phyloP scores from a whole-genome alignment of 331 rosid species.

The Phaseolus coccineus region DNA sequence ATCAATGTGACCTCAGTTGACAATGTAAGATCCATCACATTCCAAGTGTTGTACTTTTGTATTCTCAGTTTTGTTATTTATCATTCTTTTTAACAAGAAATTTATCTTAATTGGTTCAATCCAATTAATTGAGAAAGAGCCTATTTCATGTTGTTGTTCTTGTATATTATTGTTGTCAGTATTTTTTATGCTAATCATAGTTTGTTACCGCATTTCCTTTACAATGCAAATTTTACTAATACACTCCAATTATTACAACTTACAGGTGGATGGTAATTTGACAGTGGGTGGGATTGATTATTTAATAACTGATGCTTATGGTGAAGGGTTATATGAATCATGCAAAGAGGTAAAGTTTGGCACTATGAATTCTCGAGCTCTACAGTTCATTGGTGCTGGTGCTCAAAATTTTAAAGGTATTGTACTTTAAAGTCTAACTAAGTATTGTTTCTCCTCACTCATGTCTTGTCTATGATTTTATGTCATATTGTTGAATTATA shows the following conservation, averaged over 20 bases:
- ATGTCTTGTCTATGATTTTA: slow-evolving; percentile 20
- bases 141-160: slow-evolving; percentile 21
- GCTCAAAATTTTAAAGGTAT: slow-evolving; percentile 87
- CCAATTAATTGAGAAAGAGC: not conserved
- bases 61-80: slow-evolving; percentile 30
- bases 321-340: slow-evolving; percentile 90
- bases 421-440: slow-evolving; percentile 41
- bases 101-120: slow-evolving; percentile 33
- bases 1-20: slow-evolving; percentile 86
- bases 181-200: slow-evolving; percentile 36
- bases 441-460: slow-evolving; percentile 29
- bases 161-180: slow-evolving; percentile 1
- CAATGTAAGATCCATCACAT: slow-evolving; percentile 60
- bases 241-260: slow-evolving; percentile 42
- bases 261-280: slow-evolving; percentile 78
- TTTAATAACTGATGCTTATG: slow-evolving; percentile 79
- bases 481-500: slow-evolving; percentile 1
- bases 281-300: slow-evolving; percentile 89
- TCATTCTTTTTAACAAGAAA: slow-evolving; percentile 35
- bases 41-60: slow-evolving; percentile 14
- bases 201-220: slow-evolving; percentile 19
- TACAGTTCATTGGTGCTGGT: slow-evolving; percentile 86
- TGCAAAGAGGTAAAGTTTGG: slow-evolving; percentile 99
- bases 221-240: slow-evolving; percentile 32
- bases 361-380: slow-evolving; percentile 82